Percentiles rank a stretch among this genome's conserved stretches.
Evolutionary conservation across 2,329 filamentous ascomycete species (phyloP).

Genomic region (Alternaria atra): DNA sequence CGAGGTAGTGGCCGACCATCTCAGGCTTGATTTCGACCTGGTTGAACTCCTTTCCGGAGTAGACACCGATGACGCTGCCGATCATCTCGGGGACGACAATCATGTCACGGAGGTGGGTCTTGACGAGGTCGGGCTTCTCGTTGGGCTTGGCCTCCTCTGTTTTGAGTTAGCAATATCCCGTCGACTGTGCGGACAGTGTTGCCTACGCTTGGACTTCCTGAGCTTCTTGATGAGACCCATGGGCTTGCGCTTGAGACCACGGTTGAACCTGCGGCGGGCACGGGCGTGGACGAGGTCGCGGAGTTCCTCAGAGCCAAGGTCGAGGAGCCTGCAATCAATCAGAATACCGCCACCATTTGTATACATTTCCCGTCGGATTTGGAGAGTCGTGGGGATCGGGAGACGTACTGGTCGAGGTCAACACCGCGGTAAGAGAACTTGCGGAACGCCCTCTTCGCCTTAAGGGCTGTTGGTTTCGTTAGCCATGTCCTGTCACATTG

Average conservation of each 20-base stretch:
- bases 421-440: constrained; percentile 99
- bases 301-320: constrained; percentile 98
- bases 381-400: constrained; percentile 10
- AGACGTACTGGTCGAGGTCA: constrained; percentile 96
- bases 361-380: constrained; percentile 2
- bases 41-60: constrained; percentile 99
- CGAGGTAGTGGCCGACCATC: constrained; percentile 99
- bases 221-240: constrained; percentile 99
- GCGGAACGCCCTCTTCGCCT: constrained; percentile 99
- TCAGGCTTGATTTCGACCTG: constrained; percentile 99
- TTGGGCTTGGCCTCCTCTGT: constrained; percentile 69
- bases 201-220: constrained; percentile 75
- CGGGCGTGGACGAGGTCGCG: constrained; percentile 99
- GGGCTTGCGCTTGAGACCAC: constrained; percentile 98
- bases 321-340: constrained; percentile 78
- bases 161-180: constrained; percentile 3
- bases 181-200: background rate
- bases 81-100: constrained; percentile 99
- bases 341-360: constrained; percentile 23
- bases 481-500: constrained; percentile 31
- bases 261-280: constrained; percentile 98
- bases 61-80: constrained; percentile 96
- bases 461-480: constrained; percentile 74
- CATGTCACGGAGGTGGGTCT: constrained; percentile 99
- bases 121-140: constrained; percentile 99